Conservation (phyloP, 306 rosid species). For the Pyrus betulifolia region DNA sequence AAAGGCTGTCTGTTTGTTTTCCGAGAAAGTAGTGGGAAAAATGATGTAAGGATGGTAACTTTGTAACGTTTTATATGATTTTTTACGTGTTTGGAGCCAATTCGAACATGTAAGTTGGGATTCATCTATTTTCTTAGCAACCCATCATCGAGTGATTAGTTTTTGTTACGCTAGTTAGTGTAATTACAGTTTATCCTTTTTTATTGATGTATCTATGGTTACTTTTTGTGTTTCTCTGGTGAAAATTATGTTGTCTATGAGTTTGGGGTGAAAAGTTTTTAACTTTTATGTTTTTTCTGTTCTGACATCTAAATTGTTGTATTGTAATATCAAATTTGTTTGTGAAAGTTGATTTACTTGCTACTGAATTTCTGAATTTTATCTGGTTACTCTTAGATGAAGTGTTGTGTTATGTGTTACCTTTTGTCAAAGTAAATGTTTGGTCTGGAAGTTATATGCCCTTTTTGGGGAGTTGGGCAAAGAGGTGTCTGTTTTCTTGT, state of each 20-base stretch:
- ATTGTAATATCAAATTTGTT: neutral
- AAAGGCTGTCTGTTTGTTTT: neutral
- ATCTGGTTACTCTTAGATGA: neutral
- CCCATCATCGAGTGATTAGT: neutral
- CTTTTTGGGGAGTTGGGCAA: conserved; percentile 8
- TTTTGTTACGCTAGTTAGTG: neutral
- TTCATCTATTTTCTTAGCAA: neutral
- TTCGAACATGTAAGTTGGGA: neutral
- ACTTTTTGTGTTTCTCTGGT: neutral
- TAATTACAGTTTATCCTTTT: neutral
- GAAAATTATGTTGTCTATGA: neutral
- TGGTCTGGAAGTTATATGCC: neutral
- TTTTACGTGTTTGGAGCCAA: neutral
- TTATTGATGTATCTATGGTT: neutral
- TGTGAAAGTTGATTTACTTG: neutral
- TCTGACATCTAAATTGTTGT: neutral
- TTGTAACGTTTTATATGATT: neutral
- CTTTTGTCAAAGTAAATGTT: neutral
- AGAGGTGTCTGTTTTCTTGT: conserved; percentile 13
- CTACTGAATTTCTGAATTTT: neutral
- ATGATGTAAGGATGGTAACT: neutral
- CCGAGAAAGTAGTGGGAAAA: neutral
- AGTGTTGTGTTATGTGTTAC: neutral
- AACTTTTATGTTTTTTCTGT: neutral
- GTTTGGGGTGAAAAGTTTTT: neutral